Evolutionary conservation across 2,329 filamentous ascomycete species (phyloP), one percentile per base, ranked within the genome.

Genomic region (Macrophomina pseudophaseolina): DNA sequence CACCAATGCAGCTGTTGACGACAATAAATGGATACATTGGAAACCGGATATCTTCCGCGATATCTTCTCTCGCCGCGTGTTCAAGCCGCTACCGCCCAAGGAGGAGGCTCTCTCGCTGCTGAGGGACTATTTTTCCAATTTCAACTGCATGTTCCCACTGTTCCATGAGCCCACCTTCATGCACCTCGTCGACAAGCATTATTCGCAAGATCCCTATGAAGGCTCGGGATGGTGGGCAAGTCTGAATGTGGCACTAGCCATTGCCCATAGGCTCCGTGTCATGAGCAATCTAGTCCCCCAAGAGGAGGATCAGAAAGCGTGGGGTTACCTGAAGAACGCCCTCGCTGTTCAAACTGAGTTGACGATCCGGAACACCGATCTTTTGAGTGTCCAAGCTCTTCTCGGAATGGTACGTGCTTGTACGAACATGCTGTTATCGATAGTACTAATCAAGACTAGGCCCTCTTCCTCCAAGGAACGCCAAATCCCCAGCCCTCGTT

Each of bases 111-210:
- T 96, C 68, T 96, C 93, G 1, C 82, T 98, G 44, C 87, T 97
- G 68, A 93, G 91, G 78, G 95, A 99, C 78, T 99, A 91, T 75
- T 99, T 99, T 71, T 92, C 97, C 74, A 97, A 97, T 80, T 98
- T 99, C 85, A 99, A 99, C 82, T 95, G 93, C 87, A 94, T 98
- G 87, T 97, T 98, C 75, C 95, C 95, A 5, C 84, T 99, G 4
- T 99, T 97, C 74, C 95, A 99, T 78, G 94, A 97, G 77, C 94
- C 94, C 1, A 98, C 95, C 0, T 99, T 99, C 75, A 98, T 98
- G 93, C 94, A 97, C 75, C 84, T 98, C 5, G 93, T 97, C 38
- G 93, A 98, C 74, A 89, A 91, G 71, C 94, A 98, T 76, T 99
- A 98, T 79, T 96, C 93, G 0, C 83, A 89, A 59, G 92, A 98